Conservation (phyloP, 495 filamentous ascomycete species). For the Amniculicola lignicola region DNA sequence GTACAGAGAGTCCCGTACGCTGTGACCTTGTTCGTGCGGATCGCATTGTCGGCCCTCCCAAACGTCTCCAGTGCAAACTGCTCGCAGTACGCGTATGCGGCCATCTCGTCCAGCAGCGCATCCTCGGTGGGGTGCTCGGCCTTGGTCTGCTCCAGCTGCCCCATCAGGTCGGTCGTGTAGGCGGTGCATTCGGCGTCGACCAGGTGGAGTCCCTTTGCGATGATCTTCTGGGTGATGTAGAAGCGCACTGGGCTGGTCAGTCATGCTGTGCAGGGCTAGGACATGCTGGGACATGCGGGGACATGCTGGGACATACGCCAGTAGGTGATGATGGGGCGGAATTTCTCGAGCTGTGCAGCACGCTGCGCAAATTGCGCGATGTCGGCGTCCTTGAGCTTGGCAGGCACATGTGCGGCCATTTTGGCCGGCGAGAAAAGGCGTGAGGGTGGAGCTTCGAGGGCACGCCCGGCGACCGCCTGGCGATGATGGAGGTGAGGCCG, state of each 20-base stretch:
- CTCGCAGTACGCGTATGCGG: constrained; percentile 86
- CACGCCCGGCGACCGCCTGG: no score
- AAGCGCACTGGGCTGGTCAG: constrained; percentile 70
- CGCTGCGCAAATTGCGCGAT: constrained; percentile 75
- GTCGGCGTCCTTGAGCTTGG: constrained; percentile 70
- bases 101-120: constrained; percentile 74
- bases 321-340: constrained; percentile 83
- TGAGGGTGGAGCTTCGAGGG: no score
- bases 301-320: no score
- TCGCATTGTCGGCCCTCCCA: constrained; percentile 71
- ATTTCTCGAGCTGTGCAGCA: constrained; percentile 77
- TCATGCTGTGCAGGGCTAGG: not conserved
- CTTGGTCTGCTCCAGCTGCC: constrained; percentile 88
- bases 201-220: constrained; percentile 72
- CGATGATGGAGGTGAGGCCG: no score
- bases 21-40: constrained; percentile 80
- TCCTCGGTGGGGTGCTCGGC: constrained; percentile 59
- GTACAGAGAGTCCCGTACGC: constrained; percentile 51
- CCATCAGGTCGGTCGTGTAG: constrained; percentile 83
- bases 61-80: constrained; percentile 90
- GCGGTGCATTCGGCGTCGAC: constrained; percentile 67
- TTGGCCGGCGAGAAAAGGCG: not conserved
- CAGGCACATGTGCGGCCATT: constrained; percentile 75
- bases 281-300: no score
- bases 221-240: constrained; percentile 88